Evolutionary conservation across 192 early-diverging fungal species (phyloP), one percentile per base, ranked within the genome.

Genomic region (Coemansia sp.): DNA sequence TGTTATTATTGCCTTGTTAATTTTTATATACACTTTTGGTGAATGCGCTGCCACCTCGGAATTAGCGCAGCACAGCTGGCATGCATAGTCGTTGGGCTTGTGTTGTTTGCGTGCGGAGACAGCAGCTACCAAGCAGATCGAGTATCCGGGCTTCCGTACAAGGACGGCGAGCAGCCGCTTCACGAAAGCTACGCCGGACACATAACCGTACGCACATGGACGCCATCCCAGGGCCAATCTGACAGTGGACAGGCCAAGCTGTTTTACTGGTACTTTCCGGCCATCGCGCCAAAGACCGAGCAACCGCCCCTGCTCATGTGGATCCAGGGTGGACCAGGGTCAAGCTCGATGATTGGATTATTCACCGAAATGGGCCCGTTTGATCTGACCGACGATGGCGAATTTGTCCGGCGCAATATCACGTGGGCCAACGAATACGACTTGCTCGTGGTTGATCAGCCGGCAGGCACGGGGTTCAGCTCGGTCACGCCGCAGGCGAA

Each of bases 321-420:
- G 92, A 71, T 93, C 13, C 90, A 93, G 74, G 92, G 92, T 57
- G 92, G 92, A 4, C 92, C 92, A 16, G 92, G 91, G 13, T 88
- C 85, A 19, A 84, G 82, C 66, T 88, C 87, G 35, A 90, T 92
- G 88, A 91, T 94, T 57, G 92, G 92, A 3, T 68, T 86, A 60
- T 88, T 88, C 53, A 82, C 87, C 14, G 88, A 93, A 67, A 85
- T 88, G 78, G 92, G 92, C 1, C 92, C 92, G 22, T 64, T 91
- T 14, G 73, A 78, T 2, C 65, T 93, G 19, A 85, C 78, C n/a
- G 76, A 77, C 20, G 78, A 84, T 26, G 72, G 85, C 50, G 81
- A 74, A 35, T 81, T 91, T 41, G 62, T 64, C 10, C 68, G 86
- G 8, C 73, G 84, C 43, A 62, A 75, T 18, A 47, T 80, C 27